phyloP scores from a whole-genome alignment of 371 early-diverging fungal species.

The Synchytrium microbalum region DNA sequence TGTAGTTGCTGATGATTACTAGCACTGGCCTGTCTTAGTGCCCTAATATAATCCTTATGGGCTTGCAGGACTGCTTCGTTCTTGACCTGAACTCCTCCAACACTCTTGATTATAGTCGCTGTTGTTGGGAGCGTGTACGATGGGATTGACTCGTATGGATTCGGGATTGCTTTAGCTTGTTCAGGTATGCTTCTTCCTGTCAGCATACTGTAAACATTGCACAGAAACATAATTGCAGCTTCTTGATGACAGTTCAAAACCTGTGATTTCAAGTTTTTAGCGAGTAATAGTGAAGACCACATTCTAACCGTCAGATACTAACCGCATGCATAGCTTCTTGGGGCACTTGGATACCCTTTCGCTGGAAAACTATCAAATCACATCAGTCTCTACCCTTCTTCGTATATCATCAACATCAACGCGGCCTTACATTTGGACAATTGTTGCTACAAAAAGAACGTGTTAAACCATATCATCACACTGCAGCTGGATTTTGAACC shows the following conservation, averaged over 20 bases:
- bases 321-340: conserved; percentile 30
- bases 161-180: conserved; percentile 3
- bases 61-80: conserved; percentile 3
- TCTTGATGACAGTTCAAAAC: conserved; percentile 30
- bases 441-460: not conserved
- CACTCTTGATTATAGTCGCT: conserved; percentile 18
- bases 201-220: conserved; percentile 29
- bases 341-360: conserved; percentile 25
- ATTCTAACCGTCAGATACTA: conserved; percentile 5
- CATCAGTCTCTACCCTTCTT: not conserved
- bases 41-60: not conserved
- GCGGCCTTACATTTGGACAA: not conserved
- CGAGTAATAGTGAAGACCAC: conserved; percentile 4
- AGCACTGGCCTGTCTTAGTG: no score
- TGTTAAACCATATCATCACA: conserved; percentile 1
- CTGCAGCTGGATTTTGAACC: conserved; percentile 26
- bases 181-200: conserved; percentile 15
- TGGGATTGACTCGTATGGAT: conserved; percentile 20
- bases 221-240: conserved; percentile 28
- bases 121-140: conserved; percentile 35
- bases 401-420: not conserved
- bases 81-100: conserved; percentile 23
- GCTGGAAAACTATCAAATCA: conserved; percentile 21
- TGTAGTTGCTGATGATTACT: no score
- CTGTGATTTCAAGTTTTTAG: conserved; percentile 3